phyloP scores from a whole-genome alignment of 768 basidiomycete species.

The Serpula lacrymans region DNA sequence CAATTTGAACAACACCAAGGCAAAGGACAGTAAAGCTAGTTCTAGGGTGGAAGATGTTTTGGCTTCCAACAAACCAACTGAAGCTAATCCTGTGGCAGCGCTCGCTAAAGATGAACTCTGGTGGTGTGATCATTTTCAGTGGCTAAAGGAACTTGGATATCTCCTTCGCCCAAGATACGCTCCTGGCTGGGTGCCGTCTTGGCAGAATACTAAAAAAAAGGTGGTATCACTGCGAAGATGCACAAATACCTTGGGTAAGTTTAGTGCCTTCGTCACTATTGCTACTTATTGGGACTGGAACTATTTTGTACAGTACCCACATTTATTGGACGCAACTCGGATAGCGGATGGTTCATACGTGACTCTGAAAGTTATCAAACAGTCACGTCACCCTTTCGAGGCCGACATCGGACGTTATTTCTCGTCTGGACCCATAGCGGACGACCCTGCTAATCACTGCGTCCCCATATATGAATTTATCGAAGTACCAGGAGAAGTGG shows the following conservation, averaged over 20 bases:
- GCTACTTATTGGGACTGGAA: background rate
- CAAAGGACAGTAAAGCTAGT: too few relatives aligned
- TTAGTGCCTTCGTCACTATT: too few relatives aligned
- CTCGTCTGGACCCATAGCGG: background rate
- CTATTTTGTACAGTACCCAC: background rate
- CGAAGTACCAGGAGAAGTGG: conserved; percentile 3
- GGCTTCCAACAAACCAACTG: too few relatives aligned
- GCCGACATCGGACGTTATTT: conserved; percentile 13
- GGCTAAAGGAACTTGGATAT: background rate
- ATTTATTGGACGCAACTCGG: conserved; percentile 22
- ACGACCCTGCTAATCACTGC: conserved; percentile 16
- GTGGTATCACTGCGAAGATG: conserved; percentile 1
- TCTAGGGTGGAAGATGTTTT: too few relatives aligned
- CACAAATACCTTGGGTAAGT: background rate
- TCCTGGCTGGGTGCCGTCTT: too few relatives aligned
- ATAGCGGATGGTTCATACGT: conserved; percentile 20
- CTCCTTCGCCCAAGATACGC: background rate
- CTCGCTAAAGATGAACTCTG: conserved; percentile 12
- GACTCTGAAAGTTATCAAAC: conserved; percentile 20
- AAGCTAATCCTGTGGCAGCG: conserved; percentile 4
- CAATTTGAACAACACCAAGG: too few relatives aligned
- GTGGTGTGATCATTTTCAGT: conserved; percentile 21
- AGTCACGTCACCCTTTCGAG: conserved; percentile 12
- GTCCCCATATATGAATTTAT: conserved; percentile 17
- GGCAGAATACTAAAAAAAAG: background rate